Conservation (phyloP, 2,329 filamentous ascomycete genomes). For the Arthrobotrys sinensis region DNA sequence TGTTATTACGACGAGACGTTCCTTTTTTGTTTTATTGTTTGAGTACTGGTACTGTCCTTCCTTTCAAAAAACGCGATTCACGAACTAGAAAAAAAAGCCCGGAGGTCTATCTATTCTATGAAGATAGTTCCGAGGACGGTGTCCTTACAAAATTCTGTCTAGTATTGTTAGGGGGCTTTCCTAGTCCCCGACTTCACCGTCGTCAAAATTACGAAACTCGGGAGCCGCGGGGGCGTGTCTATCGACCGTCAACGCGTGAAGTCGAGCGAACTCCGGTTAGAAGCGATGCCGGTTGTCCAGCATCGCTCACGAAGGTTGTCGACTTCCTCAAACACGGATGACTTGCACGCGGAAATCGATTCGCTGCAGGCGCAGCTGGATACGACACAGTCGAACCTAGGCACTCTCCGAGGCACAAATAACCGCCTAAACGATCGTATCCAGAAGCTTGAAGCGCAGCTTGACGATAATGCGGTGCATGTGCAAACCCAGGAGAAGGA, state of each 20-base stretch:
- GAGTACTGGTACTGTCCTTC: constrained; percentile 29
- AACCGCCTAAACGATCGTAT: constrained; percentile 57
- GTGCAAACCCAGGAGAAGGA: constrained; percentile 60
- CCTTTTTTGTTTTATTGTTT: constrained; percentile 24
- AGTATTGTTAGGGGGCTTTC: constrained; percentile 58
- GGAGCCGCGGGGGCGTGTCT: constrained; percentile 61
- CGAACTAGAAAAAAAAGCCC: constrained; percentile 11
- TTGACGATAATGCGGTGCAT: constrained; percentile 59
- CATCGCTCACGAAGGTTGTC: constrained; percentile 58
- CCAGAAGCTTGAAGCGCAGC: constrained; percentile 57
- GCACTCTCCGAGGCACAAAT: constrained; percentile 53
- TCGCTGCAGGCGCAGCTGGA: constrained; percentile 59
- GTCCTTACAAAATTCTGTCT: constrained; percentile 52
- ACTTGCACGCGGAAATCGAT: constrained; percentile 55
- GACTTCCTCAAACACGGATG: constrained; percentile 53
- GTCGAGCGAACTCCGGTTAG: constrained; percentile 55
- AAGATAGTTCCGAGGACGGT: constrained; percentile 52
- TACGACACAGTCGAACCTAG: constrained; percentile 56
- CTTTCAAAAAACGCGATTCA: constrained; percentile 26
- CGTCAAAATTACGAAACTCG: constrained; percentile 61
- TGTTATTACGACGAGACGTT: constrained; percentile 55
- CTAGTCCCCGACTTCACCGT: constrained; percentile 60
- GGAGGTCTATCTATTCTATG: constrained; percentile 54
- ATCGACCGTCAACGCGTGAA: constrained; percentile 61
- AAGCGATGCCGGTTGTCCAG: constrained; percentile 59